Conservation (phyloP, 1,284 basidiomycete genomes). For the Ustilago bromivora region DNA sequence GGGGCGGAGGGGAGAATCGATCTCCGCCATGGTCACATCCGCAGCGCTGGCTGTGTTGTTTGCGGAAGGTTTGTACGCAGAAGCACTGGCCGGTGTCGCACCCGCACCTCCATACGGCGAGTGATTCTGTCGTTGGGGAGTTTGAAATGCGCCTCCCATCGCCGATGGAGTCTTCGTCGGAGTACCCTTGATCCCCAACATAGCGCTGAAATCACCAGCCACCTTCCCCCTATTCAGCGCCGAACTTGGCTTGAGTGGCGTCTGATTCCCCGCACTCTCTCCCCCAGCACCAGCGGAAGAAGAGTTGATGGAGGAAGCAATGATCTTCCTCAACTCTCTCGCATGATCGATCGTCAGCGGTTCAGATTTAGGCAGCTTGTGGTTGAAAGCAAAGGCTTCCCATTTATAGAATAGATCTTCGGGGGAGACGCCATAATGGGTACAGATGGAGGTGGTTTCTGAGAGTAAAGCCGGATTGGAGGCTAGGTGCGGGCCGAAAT, state of each 20-base stretch:
- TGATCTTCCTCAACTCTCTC: slow-evolving; percentile 45
- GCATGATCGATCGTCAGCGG: slow-evolving; percentile 45
- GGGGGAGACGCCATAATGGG: slow-evolving; percentile 44
- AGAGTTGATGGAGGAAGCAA: slow-evolving; percentile 42
- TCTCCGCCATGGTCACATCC: slow-evolving; percentile 34
- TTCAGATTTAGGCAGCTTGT: slow-evolving; percentile 39
- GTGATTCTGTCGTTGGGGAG: slow-evolving; percentile 16
- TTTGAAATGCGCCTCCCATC: slow-evolving; percentile 24
- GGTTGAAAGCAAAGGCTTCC: slow-evolving; percentile 57
- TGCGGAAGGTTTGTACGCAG: slow-evolving; percentile 28
- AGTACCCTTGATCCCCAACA: slow-evolving; percentile 37
- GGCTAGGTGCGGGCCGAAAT: slow-evolving; percentile 45
- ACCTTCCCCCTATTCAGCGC: slow-evolving; percentile 37
- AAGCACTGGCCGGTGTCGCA: slow-evolving; percentile 33
- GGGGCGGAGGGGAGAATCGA: slow-evolving; percentile 40
- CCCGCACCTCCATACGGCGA: slow-evolving; percentile 28
- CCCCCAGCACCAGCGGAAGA: not conserved
- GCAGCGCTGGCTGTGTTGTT: not conserved
- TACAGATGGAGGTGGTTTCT: slow-evolving; percentile 52
- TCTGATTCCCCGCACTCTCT: not conserved
- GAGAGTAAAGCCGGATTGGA: slow-evolving; percentile 35
- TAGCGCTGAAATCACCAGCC: slow-evolving; percentile 22
- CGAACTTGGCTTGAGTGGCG: slow-evolving; percentile 39
- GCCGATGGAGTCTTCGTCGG: slow-evolving; percentile 18
- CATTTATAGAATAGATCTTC: slow-evolving; percentile 62